Base-by-base conservation (phyloP, 768 basidiomycete species). In the Collybiopsis confluens region DNA sequence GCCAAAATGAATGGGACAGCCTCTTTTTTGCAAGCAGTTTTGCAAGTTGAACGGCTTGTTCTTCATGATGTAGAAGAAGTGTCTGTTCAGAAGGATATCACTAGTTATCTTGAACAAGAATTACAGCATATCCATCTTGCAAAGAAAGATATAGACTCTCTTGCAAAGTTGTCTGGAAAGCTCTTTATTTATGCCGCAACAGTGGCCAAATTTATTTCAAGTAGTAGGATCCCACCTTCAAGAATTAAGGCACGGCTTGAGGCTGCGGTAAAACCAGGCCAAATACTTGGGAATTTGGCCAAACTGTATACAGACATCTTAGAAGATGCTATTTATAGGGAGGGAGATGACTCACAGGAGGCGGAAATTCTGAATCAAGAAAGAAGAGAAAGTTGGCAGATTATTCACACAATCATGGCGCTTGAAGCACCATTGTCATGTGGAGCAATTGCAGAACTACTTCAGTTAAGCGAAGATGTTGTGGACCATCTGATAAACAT, bases 141-240 rank as follows among this genome's bases (percentile, higher is more conserved):
- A 40, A 10, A 51, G 24, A 9, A 51, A 24, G 15, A 51, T 16
- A 11, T 51, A 13, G 13, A 51, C 1, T 18, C 15, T 1, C 27
- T 51, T 15, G 33, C 40, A 4, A 27, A 4, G 3, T 5, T 51
- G 3, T 38, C 49, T 40, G 49, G 49, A 18, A 38, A 30, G 20
- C 27, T 51, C 5, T 51, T 51, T 40, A 51, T 51, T 15, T 51
- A 51, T 51, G 49, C 49, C 13, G 49, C 49, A 9, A 51, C 49
- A 24, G 27, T 42, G 13, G 27, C 40, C 3, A 51, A 51, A 30
- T 40, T 30, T 40, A 18, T 51, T 1, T 18, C 27, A 18, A 20
- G 26, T 16, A 26, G 8, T 21, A 24, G 40, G 15, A 15, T n/a
- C 20, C 23, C 13, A 27, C n/a, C n/a, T n/a, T 16, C n/a, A n/a